Conservation (phyloP, 1,284 basidiomycete species). For the Cutaneotrichosporon sp. region DNA sequence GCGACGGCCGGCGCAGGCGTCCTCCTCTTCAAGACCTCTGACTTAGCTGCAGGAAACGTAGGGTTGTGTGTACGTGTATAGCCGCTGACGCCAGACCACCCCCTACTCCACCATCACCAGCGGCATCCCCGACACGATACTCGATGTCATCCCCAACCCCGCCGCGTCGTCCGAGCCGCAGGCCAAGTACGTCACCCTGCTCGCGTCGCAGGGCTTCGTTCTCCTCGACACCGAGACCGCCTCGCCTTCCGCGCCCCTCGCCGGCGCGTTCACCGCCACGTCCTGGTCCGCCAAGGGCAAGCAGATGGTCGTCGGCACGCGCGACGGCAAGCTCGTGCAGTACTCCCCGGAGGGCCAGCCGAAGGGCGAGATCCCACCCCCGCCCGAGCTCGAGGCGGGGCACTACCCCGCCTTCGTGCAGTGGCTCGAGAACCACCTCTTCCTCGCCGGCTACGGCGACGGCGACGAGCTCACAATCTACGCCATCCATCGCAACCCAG, state of each 20-base stretch:
- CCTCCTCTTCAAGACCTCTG: constrained; percentile 37
- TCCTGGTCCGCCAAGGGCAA: constrained; percentile 62
- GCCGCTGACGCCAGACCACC: constrained; percentile 28
- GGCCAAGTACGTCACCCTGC: constrained; percentile 47
- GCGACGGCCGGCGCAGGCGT: constrained; percentile 36
- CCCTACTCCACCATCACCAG: constrained; percentile 42
- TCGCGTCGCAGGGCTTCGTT: constrained; percentile 46
- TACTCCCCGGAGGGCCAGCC: constrained; percentile 57
- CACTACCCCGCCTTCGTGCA: constrained; percentile 49
- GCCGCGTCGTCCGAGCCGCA: constrained; percentile 38
- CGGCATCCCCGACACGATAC: constrained; percentile 40
- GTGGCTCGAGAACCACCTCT: constrained; percentile 62
- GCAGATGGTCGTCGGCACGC: constrained; percentile 58
- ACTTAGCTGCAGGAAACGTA: constrained; percentile 43
- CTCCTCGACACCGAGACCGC: constrained; percentile 44
- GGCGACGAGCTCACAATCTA: constrained; percentile 52
- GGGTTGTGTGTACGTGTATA: constrained; percentile 10
- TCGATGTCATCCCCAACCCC: constrained; percentile 56
- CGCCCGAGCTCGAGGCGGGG: constrained; percentile 43
- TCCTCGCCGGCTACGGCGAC: constrained; percentile 56
- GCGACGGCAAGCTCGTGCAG: constrained; percentile 55
- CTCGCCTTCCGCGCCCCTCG: constrained; percentile 29
- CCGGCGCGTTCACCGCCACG: constrained; percentile 46
- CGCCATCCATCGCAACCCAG: constrained; percentile 48
- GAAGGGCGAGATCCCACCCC: constrained; percentile 55